Percentiles rank a stretch among this genome's conserved stretches.
Evolutionary conservation across 345 rosid genomes (phyloP).

Genomic region (Trapa bicornis): DNA sequence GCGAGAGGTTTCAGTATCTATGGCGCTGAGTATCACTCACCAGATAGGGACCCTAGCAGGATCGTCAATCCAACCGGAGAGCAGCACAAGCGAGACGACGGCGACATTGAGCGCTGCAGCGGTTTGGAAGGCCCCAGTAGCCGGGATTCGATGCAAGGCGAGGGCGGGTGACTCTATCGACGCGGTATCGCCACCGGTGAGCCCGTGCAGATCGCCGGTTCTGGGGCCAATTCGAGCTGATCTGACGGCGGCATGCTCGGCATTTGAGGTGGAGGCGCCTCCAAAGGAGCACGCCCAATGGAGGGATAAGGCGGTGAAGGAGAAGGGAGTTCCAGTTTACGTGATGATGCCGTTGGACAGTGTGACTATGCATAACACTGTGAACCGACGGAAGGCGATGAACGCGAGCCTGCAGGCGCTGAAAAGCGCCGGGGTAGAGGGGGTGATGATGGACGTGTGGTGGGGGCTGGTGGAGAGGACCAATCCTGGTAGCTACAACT

Average conservation of each 20-base stretch:
- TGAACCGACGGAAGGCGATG: slow-evolving; percentile 89
- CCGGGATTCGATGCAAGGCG: slow-evolving; percentile 22
- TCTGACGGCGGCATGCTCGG: slow-evolving; percentile 25
- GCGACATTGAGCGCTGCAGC: slow-evolving; percentile 35
- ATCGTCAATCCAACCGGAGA: slow-evolving; percentile 28
- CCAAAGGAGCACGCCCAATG: slow-evolving; percentile 20
- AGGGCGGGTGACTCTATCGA: slow-evolving; percentile 18
- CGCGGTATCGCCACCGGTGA: slow-evolving; percentile 41
- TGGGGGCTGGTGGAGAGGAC: slow-evolving; percentile 99
- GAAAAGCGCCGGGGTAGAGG: slow-evolving; percentile 94
- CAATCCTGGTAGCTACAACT: slow-evolving; percentile 61
- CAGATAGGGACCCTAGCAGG: slow-evolving; percentile 67
- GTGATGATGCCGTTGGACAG: slow-evolving; percentile 99
- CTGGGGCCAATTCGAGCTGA: slow-evolving; percentile 38
- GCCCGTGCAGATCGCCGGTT: slow-evolving; percentile 50
- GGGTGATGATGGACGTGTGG: slow-evolving; percentile 97
- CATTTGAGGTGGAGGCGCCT: slow-evolving; percentile 20
- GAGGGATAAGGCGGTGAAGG: slow-evolving; percentile 60
- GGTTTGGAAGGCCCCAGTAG: slow-evolving; percentile 35
- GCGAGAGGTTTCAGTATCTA: slow-evolving; percentile 6
- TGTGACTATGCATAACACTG: slow-evolving; percentile 63
- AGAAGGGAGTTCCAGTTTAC: slow-evolving; percentile 81
- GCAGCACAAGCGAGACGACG: slow-evolving; percentile 21
- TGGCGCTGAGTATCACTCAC: slow-evolving; percentile 64
- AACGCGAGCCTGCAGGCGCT: slow-evolving; percentile 84